Conservation (phyloP, 139 green algal genomes). For the Nannochloris sp. region DNA sequence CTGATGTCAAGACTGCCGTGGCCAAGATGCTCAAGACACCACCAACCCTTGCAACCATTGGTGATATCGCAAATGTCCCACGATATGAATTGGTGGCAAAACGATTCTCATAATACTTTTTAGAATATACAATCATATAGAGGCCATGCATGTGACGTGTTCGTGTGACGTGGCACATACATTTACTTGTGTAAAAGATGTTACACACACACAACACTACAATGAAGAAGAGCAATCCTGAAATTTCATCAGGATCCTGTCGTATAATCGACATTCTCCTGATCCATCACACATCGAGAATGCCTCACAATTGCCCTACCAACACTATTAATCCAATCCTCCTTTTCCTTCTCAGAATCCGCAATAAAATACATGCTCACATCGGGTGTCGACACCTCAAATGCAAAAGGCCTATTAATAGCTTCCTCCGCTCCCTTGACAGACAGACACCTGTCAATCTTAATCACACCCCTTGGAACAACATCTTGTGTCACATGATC, state of each 20-base stretch:
- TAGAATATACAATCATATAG: background rate
- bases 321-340: slow-evolving; percentile 99
- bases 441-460: slow-evolving; percentile 85
- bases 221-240: too few relatives aligned
- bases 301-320: slow-evolving; percentile 91
- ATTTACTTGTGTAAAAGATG: background rate
- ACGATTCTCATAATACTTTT: slow-evolving; percentile 21
- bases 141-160: background rate
- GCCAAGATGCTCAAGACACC: slow-evolving; percentile 37
- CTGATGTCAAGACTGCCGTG: slow-evolving; percentile 31
- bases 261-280: slow-evolving; percentile 24
- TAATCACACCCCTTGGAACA: slow-evolving; percentile 80
- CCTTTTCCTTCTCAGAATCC: slow-evolving; percentile 68
- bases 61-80: slow-evolving; percentile 40
- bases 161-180: background rate
- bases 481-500: slow-evolving; percentile 71
- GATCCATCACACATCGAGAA: slow-evolving; percentile 47
- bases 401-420: slow-evolving; percentile 89
- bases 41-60: slow-evolving; percentile 35
- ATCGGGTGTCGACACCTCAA: slow-evolving; percentile 87
- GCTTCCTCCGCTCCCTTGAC: slow-evolving; percentile 96
- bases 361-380: slow-evolving; percentile 83
- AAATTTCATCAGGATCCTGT: background rate
- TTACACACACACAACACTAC: background rate
- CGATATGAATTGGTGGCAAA: slow-evolving; percentile 34